Base-by-base conservation (phyloP, 23 red algal species). In the Agarophyton chilense region DNA sequence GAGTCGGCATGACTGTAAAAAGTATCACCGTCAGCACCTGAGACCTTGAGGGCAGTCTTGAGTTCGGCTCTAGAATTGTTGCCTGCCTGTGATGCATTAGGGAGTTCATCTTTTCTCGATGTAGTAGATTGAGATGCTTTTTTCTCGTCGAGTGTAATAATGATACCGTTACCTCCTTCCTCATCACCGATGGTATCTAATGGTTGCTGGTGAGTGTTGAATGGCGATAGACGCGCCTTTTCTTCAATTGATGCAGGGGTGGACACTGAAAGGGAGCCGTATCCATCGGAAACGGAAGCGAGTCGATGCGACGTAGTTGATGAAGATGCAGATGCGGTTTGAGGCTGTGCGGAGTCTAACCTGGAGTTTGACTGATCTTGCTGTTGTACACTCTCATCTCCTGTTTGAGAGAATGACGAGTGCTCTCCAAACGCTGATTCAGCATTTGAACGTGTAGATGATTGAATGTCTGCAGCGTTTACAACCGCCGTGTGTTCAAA, bases 151-250 rank as follows among this genome's bases (percentile, higher is more conserved):
- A 74, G 68, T 47, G 38, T 74, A 39, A 74, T 74, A 39, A 74
- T 47, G 24, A 74, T 74, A 46, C 68, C 68, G 14, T 74, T 74
- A 29, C 68, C 68, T 43, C 68, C 68, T 35, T 74, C 68, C 21
- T 74, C 68, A 46, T 74, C 68, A 74, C 40, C 68, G 47, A 74
- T 74, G 21, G 68, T 74, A 29, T 74, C 68, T 13, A 74, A 47
- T 11, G 68, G 68, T 47, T 74, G 68, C 13, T 74, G 68, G 29
- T 39, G 39, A 39, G 36, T 33, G 41, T 21, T 74, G 39, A 74
- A 21, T 47, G 45, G 68, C 18, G 68, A 49, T 47, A 47, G 38
- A 24, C 9, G 68, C n/a, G 68, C 41, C 40, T 46, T 74, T 74
- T 74, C 41, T 43, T 74, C 39, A 25, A 49, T 49, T 49, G 43